phyloP scores from a whole-genome alignment of 2,329 filamentous ascomycete species.

The Teratosphaeria destructans region DNA sequence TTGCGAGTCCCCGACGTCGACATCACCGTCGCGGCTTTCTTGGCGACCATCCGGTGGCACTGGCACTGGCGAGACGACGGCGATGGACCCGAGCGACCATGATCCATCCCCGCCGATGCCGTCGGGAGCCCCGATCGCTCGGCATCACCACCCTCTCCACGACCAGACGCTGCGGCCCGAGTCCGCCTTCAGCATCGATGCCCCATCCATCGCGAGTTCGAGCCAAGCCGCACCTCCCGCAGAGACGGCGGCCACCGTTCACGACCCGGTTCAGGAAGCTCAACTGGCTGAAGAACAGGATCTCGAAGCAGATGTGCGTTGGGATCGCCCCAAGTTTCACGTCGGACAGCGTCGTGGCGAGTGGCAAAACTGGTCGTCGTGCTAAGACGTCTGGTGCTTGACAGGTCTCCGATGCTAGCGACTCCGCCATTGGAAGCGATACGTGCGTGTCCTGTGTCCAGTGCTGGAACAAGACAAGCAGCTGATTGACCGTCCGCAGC shows the following conservation, averaged over 20 bases:
- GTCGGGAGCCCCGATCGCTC: not conserved
- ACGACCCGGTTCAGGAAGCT: slow-evolving; percentile 2
- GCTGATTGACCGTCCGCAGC: slow-evolving; percentile 8
- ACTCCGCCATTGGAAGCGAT: slow-evolving; percentile 28
- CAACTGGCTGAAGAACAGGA: slow-evolving; percentile 26
- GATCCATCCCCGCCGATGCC: not conserved
- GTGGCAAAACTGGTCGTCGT: not conserved
- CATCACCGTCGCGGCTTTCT: not conserved
- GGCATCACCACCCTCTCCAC: not conserved
- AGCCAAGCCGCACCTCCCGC: not conserved
- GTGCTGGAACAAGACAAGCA: slow-evolving; percentile 3
- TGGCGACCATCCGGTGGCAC: not conserved
- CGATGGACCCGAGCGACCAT: not conserved
- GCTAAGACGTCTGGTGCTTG: slow-evolving; percentile 4
- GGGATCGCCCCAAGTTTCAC: not conserved
- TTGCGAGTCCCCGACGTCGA: not conserved
- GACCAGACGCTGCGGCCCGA: not conserved
- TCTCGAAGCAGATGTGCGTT: slow-evolving; percentile 26
- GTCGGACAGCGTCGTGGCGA: not conserved
- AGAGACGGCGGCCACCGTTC: no score
- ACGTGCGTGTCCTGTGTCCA: slow-evolving; percentile 12
- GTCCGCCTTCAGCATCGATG: slow-evolving; percentile 1
- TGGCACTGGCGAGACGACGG: not conserved
- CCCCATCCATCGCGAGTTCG: slow-evolving; percentile 5
- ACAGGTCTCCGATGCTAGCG: slow-evolving; percentile 22